Base-by-base conservation (phyloP, 805 yeast species). In the Candida mattraensis region DNA sequence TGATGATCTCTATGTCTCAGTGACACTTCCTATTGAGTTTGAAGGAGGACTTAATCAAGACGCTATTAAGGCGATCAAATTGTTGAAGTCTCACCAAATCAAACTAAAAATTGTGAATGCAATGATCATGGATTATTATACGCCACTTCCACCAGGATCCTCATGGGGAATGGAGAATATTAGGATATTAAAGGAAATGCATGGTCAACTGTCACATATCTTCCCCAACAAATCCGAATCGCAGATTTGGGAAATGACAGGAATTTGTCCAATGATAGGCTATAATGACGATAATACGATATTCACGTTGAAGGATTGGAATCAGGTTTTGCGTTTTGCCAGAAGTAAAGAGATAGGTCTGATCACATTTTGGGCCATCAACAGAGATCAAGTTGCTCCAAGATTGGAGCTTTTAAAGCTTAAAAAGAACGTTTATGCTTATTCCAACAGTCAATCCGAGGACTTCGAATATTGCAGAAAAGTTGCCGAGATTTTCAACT, bases 241-340 rank as follows among this genome's bases (percentile, higher is more conserved):
- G 1, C 33, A 53, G 13, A 30, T 41, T 9, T 59, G 59, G 60
- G 19, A 35, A 3, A 39, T 41, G 40, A 44, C 52, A 27, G 64
- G 63, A 3, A 22, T 55, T 14, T 58, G 63, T 30, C 64, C 64
- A 19, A 60, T 60, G 64, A 60, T 60, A 23, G 64, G 64, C 0
- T 40, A 37, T 23, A 59, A 59, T 36, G 64, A 60, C 35, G 64
- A 59, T 35, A 33, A 42, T 5, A 27, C 59, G 7, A 30, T 40
- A 1, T 48, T 60, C n/a, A 30, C 44, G 2, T 14, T 50, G 1
- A 16, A 34, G 5, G 63, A 59, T 24, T 55, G 57, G 58, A 27
- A 40, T 8, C 21, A 17, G 18, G 21, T 60, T 4, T 37, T 58
- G 17, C 26, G 39, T 5, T 54, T 50, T 39, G 48, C 45, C 3